A percentile compares a stretch with the other conserved stretches of the same genome.
Evolutionary conservation across 441 rosid species (phyloP).

Genomic region (Rhodomyrtus psidioides): DNA sequence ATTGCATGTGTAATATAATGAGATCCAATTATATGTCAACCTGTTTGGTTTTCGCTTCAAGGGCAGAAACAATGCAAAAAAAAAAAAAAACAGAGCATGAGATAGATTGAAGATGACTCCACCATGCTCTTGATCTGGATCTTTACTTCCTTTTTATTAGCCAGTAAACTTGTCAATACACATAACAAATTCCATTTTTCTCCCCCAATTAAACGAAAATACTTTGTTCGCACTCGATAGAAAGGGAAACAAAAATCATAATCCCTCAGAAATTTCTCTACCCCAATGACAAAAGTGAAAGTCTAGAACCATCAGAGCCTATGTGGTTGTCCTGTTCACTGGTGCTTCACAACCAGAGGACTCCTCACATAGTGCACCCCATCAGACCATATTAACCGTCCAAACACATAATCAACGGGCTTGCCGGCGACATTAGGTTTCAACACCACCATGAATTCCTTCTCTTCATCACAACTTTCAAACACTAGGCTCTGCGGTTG

Average conservation of each 20-base stretch:
- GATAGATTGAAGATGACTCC: neutral
- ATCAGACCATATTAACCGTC: slow-evolving; percentile 6
- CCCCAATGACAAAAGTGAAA: neutral
- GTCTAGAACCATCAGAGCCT: neutral
- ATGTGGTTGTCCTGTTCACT: no score
- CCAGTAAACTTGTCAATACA: neutral
- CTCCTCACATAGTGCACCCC: slow-evolving; percentile 9
- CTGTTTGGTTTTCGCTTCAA: neutral
- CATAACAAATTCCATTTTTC: neutral
- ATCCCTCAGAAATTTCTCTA: neutral
- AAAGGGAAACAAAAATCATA: neutral
- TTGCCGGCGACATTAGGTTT: neutral
- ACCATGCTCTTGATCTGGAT: neutral
- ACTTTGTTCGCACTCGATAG: neutral
- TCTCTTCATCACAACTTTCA: slow-evolving; percentile 1
- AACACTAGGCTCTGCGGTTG: neutral
- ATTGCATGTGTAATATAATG: neutral
- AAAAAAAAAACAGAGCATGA: neutral
- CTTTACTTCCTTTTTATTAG: neutral
- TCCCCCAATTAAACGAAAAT: neutral
- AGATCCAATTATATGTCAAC: neutral
- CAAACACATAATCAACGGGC: neutral
- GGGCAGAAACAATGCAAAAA: neutral
- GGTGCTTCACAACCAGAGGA: slow-evolving; percentile 5
- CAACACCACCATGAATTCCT: slow-evolving; percentile 2